Base-by-base conservation (phyloP, 331 rosid genomes). In the Arachis monticola region DNA sequence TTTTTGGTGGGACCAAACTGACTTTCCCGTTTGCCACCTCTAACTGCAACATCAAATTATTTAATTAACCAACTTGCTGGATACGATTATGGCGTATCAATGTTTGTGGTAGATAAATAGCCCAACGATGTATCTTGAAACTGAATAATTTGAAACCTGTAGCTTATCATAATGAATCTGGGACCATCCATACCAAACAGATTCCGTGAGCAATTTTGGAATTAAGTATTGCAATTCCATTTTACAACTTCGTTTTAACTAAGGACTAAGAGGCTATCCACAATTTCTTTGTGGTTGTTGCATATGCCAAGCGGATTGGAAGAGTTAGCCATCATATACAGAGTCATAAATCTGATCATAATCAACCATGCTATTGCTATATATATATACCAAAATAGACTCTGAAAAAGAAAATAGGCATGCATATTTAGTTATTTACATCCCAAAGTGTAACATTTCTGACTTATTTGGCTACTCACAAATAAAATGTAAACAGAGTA, bases 351-450 rank as follows among this genome's bases (percentile, higher is more conserved):
- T 4, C 40, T n/a, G n/a, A 1, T 64, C 17, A 48, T 8, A 56
- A 46, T 32, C 38, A 32, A 32, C 4, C 27, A 22, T 22, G 4
- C 4, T 2, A 2, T 32, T 32, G 2, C 2, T 3, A 32, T 32
- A 32, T 3, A 32, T 2, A 32, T 32, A 32, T 3, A 32, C 38
- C 38, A 3, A 32, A 32, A 32, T 22, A 22, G 27, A 74, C 59
- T 81, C 81, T 78, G 40, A 17, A 13, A n/a, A 70, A 47, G 84
- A 70, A 75, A 75, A 70, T 13, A 12, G 41, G 48, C 22, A 10
- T n/a, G 10, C 73, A 56, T 74, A 56, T 10, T n/a, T 27, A 35
- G 27, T 22, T 22, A 22, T 22, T 47, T 35, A 31, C 22, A 60
- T 35, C 40, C 40, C 41, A 13, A 50, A 72, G 10, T 3, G 63